A percentile compares a stretch with the other conserved stretches of the same genome.
phyloP scores from a whole-genome alignment of 768 basidiomycete genomes.

The Stropharia rugosoannulata region DNA sequence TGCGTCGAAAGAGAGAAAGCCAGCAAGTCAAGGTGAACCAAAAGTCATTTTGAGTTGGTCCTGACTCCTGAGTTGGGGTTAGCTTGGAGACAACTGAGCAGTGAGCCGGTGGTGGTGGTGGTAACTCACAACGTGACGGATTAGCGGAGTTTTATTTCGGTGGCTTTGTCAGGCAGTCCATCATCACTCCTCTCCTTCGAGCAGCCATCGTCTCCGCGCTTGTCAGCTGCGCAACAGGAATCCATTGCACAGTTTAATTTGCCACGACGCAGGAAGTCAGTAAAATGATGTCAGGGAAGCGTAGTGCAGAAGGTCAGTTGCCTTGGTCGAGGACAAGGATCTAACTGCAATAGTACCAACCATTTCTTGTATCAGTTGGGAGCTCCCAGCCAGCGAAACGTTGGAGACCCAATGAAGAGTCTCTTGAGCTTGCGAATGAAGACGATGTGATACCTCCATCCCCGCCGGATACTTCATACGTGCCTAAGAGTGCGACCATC shows the following conservation, averaged over 20 bases:
- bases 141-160: not conserved
- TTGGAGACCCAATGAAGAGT: constrained; percentile 47
- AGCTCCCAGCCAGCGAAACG: constrained; percentile 40
- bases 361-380: constrained; percentile 20
- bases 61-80: too few relatives aligned
- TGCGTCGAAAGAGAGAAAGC: too few relatives aligned
- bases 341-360: constrained; percentile 8
- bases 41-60: too few relatives aligned
- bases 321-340: constrained; percentile 4
- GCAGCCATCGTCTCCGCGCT: not conserved
- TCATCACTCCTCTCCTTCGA: not conserved
- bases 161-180: not conserved
- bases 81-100: too few relatives aligned
- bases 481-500: constrained; percentile 78
- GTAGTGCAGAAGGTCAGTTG: constrained; percentile 37
- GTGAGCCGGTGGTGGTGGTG: too few relatives aligned
- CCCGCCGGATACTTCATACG: constrained; percentile 50
- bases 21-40: too few relatives aligned
- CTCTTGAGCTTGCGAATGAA: constrained; percentile 56
- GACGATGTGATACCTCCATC: constrained; percentile 57
- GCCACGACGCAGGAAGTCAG: not conserved
- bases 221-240: not conserved
- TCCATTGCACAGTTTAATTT: not conserved
- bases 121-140: not conserved
- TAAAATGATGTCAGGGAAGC: constrained; percentile 34